phyloP scores from a whole-genome alignment of 768 basidiomycete species.

The Mycena leptocephala region DNA sequence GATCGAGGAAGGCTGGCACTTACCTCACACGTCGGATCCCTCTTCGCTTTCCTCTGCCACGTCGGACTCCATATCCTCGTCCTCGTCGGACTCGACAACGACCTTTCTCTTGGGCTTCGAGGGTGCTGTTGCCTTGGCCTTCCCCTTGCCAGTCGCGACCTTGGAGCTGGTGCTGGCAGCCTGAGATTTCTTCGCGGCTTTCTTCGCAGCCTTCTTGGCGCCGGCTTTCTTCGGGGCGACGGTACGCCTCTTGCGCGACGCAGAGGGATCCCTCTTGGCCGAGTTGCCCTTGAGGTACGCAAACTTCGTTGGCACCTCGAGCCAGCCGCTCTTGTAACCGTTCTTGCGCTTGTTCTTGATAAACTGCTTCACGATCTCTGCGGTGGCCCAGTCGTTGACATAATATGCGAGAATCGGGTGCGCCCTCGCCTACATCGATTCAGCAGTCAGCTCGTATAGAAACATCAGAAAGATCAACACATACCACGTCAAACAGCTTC shows the following conservation, averaged over 20 bases:
- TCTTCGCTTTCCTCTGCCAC: no score
- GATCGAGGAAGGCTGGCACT: no score
- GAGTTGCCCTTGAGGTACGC: conserved; percentile 39
- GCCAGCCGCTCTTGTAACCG: conserved; percentile 26
- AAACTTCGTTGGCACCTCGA: conserved; percentile 33
- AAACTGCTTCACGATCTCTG: conserved; percentile 39
- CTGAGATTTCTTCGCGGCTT: no score
- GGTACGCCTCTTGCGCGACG: neutral
- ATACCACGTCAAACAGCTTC: conserved; percentile 19
- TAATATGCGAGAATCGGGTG: neutral
- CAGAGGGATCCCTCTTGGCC: conserved; percentile 27
- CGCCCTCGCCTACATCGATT: neutral
- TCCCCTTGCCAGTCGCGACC: no score
- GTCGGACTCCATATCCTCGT: no score
- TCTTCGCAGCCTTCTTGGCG: no score
- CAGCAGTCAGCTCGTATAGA: neutral
- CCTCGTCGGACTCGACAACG: no score
- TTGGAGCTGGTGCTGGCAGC: no score
- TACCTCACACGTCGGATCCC: no score
- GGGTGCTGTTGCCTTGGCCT: no score
- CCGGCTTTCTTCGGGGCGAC: neutral
- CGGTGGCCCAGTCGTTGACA: conserved; percentile 45
- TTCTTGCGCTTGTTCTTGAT: conserved; percentile 35
- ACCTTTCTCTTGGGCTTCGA: no score
- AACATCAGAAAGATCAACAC: neutral